phyloP scores from a whole-genome alignment of 495 filamentous ascomycete species.

The Monascus purpureus region DNA sequence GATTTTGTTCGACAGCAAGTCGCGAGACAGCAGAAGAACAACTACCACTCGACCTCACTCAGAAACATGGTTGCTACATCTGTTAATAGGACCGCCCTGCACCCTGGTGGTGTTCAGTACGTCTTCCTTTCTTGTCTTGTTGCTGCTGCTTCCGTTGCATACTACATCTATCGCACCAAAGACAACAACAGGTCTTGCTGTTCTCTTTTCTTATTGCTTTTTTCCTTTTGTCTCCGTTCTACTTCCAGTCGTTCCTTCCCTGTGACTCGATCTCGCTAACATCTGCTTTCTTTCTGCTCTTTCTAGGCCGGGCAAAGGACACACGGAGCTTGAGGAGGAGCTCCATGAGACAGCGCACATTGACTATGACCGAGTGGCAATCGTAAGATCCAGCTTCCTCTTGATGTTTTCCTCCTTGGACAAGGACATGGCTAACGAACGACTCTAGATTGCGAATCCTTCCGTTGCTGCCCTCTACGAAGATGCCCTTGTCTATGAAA shows the following conservation, averaged over 20 bases:
- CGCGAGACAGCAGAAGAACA: constrained; percentile 45
- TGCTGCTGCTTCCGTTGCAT: background rate
- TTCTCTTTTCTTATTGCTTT: constrained; percentile 3
- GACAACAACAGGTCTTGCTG: constrained; percentile 1
- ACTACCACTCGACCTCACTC: constrained; percentile 48
- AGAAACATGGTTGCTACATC: constrained; percentile 56
- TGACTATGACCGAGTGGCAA: constrained; percentile 96
- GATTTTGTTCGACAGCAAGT: constrained; percentile 48
- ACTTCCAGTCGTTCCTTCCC: background rate
- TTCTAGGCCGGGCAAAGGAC: constrained; percentile 61
- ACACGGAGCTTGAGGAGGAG: constrained; percentile 95
- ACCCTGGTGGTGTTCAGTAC: constrained; percentile 87
- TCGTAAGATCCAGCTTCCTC: constrained; percentile 42
- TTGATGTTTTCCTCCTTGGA: constrained; percentile 9
- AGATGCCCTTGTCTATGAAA: constrained; percentile 98
- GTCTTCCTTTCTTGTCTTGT: constrained; percentile 20
- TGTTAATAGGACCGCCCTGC: constrained; percentile 79
- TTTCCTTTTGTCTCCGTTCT: background rate
- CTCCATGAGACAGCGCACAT: constrained; percentile 97
- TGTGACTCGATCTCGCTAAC: no score
- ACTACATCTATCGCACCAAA: background rate
- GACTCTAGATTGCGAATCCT: constrained; percentile 65
- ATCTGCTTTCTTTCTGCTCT: background rate
- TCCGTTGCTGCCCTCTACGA: constrained; percentile 92
- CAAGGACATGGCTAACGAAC: no score